Conservation (phyloP, 2,329 filamentous ascomycete genomes). For the Arthrocladium fulminans region DNA sequence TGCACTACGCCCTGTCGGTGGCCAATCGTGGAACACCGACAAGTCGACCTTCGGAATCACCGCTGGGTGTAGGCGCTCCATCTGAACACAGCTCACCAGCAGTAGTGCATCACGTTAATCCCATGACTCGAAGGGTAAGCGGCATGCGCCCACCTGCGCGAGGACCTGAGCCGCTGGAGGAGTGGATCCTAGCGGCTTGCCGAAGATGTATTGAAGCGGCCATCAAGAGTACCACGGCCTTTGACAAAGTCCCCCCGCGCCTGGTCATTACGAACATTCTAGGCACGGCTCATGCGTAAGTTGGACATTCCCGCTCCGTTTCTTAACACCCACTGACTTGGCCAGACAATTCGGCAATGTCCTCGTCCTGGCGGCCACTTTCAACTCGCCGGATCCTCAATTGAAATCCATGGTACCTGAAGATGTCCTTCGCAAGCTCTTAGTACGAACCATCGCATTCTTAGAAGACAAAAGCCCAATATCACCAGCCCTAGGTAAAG, state of each 20-base stretch:
- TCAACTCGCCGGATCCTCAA: conserved; percentile 48
- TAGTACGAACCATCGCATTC: conserved; percentile 67
- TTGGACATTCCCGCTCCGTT: conserved; percentile 23
- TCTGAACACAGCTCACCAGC: conserved; percentile 32
- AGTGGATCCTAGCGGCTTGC: conserved; percentile 19
- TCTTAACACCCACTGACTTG: conserved; percentile 19
- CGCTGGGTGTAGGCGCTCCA: conserved; percentile 24
- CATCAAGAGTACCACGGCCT: conserved; percentile 75
- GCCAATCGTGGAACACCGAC: conserved; percentile 8
- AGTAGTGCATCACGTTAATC: conserved; percentile 25
- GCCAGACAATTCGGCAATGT: conserved; percentile 91
- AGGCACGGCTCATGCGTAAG: conserved; percentile 92
- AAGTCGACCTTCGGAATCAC: conserved; percentile 25
- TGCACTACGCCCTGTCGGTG: conserved; percentile 50
- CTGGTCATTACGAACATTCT: conserved; percentile 89
- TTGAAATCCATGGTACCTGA: conserved; percentile 52
- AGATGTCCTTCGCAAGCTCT: conserved; percentile 50
- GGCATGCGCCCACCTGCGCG: conserved; percentile 27
- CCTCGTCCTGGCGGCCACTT: conserved; percentile 74
- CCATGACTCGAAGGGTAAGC: conserved; percentile 26
- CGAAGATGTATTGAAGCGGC: conserved; percentile 61
- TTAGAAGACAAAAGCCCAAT: conserved; percentile 60
- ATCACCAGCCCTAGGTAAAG: conserved; percentile 64
- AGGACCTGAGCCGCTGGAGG: conserved; percentile 16
- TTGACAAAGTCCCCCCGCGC: conserved; percentile 57